These are phyloP conservation scores for Ogataea pilisensis DNA, from an alignment of 805 yeast genomes.

Conservation along the genomic window DNA sequence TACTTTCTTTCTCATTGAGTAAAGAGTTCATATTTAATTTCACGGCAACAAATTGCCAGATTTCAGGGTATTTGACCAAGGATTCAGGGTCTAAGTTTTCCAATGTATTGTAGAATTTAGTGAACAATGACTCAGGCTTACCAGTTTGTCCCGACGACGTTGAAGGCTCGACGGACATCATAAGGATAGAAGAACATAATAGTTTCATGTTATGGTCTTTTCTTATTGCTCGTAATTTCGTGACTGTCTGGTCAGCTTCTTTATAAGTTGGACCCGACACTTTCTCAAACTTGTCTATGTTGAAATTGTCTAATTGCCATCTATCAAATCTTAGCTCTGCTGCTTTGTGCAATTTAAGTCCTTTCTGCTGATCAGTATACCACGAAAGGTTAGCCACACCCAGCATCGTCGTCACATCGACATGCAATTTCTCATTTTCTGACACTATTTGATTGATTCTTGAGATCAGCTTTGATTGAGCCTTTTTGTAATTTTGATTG, in stretches of 20 bases:
- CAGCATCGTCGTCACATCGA: slow-evolving; percentile 26
- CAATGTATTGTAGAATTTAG: slow-evolving; percentile 17
- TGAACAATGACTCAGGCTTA: slow-evolving; percentile 10
- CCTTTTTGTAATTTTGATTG: slow-evolving; percentile 17
- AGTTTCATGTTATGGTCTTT: slow-evolving; percentile 27
- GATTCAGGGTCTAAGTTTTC: slow-evolving; percentile 16
- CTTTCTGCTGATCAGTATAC: slow-evolving; percentile 19
- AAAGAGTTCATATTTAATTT: slow-evolving; percentile 21
- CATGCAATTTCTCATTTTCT: slow-evolving; percentile 11
- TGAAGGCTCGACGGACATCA: slow-evolving; percentile 16
- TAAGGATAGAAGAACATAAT: slow-evolving; percentile 26
- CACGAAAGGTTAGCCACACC: slow-evolving; percentile 28
- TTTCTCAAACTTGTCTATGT: slow-evolving; percentile 29
- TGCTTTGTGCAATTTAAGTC: slow-evolving; percentile 22
- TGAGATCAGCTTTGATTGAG: slow-evolving; percentile 25
- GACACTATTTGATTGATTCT: slow-evolving; percentile 18
- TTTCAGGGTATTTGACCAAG: slow-evolving; percentile 24
- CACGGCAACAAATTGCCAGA: slow-evolving; percentile 28
- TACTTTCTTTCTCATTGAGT: slow-evolving; percentile 13
- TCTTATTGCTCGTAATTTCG: slow-evolving; percentile 16
- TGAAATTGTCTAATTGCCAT: slow-evolving; percentile 30
- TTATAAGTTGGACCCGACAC: slow-evolving; percentile 7
- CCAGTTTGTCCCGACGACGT: too few relatives aligned
- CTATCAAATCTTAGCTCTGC: slow-evolving; percentile 30
- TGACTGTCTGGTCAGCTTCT: not conserved